phyloP scores from a whole-genome alignment of 1,284 basidiomycete genomes.

The Cryptococcus wingfieldii region DNA sequence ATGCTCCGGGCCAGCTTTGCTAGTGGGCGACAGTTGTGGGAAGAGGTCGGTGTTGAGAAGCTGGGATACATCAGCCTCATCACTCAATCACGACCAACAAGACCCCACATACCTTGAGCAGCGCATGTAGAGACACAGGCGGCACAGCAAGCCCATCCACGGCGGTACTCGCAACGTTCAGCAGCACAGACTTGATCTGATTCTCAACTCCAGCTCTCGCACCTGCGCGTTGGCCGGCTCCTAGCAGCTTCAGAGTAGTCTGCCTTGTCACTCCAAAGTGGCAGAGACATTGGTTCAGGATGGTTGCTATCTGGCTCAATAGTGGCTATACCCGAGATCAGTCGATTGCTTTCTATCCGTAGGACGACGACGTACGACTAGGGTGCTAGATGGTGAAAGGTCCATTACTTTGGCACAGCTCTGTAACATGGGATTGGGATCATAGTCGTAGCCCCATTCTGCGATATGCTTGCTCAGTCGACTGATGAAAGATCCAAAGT shows the following conservation, averaged over 20 bases:
- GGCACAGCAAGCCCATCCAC: conserved; percentile 22
- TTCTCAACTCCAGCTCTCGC: conserved; percentile 17
- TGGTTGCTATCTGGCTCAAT: conserved; percentile 32
- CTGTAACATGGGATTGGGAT: conserved; percentile 30
- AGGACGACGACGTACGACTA: conserved; percentile 7
- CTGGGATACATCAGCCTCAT: not conserved
- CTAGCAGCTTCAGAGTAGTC: conserved; percentile 8
- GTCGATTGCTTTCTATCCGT: not conserved
- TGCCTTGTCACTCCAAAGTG: conserved; percentile 21
- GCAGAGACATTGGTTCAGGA: conserved; percentile 26
- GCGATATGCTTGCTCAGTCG: conserved; percentile 32
- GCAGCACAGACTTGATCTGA: conserved; percentile 25
- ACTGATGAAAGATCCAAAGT: conserved; percentile 31
- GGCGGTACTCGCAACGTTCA: conserved; percentile 22
- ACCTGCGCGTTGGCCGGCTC: conserved; percentile 1
- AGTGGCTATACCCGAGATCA: conserved; percentile 12
- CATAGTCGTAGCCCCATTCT: conserved; percentile 33
- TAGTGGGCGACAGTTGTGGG: not conserved
- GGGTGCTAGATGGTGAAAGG: conserved; percentile 6
- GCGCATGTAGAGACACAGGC: conserved; percentile 17
- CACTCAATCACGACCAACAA: not conserved
- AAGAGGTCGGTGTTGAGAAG: conserved; percentile 12
- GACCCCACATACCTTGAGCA: conserved; percentile 23
- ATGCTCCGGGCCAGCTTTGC: not conserved
- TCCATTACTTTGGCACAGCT: conserved; percentile 16